phyloP scores from a whole-genome alignment of 2,329 filamentous ascomycete genomes.

The Trichoderma sp. region DNA sequence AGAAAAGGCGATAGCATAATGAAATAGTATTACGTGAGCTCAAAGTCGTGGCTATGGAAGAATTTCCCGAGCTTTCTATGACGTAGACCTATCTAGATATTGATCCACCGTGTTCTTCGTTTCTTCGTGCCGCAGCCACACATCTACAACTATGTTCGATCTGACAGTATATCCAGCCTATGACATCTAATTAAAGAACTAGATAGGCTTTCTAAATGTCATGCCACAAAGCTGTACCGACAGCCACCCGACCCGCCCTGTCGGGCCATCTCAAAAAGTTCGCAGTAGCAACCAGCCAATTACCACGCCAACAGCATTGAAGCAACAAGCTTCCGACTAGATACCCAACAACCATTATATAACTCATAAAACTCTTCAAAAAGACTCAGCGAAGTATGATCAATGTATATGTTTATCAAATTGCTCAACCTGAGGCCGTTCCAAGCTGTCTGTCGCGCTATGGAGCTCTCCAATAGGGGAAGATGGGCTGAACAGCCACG shows the following conservation, averaged over 20 bases:
- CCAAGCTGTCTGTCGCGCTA: neutral
- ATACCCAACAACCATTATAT: neutral
- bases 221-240: neutral
- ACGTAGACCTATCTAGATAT: neutral
- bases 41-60: fast-evolving
- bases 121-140: neutral
- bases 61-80: neutral
- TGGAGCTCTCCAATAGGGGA: neutral
- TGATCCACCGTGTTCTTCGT: neutral
- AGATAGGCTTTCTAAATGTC: neutral
- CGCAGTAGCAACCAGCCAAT: neutral
- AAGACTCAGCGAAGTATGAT: neutral
- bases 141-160: fast-evolving
- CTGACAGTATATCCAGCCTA: no score
- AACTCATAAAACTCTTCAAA: neutral
- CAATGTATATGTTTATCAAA: neutral
- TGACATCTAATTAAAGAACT: neutral
- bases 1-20: no score
- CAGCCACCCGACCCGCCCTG: neutral
- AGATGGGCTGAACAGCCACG: neutral
- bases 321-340: neutral
- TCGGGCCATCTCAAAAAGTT: neutral
- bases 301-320: neutral
- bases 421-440: neutral
- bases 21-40: neutral